phyloP scores from a whole-genome alignment of 1,284 basidiomycete species.

The Irpex lacteus region DNA sequence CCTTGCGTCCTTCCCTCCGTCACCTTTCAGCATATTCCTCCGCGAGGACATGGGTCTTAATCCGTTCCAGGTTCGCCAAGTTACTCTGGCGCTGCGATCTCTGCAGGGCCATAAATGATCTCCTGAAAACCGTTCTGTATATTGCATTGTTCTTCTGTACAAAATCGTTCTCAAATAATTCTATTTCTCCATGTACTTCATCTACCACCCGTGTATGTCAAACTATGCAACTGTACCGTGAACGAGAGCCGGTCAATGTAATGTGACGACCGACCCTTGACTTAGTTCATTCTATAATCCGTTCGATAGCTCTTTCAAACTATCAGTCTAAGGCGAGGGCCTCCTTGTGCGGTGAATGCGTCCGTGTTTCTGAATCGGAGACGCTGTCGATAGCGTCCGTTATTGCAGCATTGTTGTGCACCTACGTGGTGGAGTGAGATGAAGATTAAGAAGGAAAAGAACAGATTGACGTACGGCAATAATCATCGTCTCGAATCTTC shows the following conservation, averaged over 20 bases:
- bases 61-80: background rate
- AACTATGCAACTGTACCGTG: background rate
- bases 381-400: constrained; percentile 18
- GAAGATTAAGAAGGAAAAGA: background rate
- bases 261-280: too few relatives aligned
- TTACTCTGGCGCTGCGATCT: background rate
- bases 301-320: background rate
- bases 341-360: background rate
- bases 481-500: constrained; percentile 42
- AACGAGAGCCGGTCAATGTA: too few relatives aligned
- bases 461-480: constrained; percentile 46
- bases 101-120: background rate
- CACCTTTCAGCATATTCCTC: background rate
- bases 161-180: background rate
- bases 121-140: background rate
- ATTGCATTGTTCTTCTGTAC: background rate
- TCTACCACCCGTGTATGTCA: background rate
- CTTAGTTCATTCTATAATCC: background rate
- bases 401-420: constrained; percentile 16
- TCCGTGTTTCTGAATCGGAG: constrained; percentile 17
- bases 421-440: constrained; percentile 2
- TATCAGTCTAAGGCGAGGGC: background rate
- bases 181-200: background rate
- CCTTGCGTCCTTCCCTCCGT: background rate
- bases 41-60: background rate